Evolutionary conservation across 495 filamentous ascomycete species (phyloP), one percentile per base, ranked within the genome.

Genomic region (Penicillium bialowiezense): DNA sequence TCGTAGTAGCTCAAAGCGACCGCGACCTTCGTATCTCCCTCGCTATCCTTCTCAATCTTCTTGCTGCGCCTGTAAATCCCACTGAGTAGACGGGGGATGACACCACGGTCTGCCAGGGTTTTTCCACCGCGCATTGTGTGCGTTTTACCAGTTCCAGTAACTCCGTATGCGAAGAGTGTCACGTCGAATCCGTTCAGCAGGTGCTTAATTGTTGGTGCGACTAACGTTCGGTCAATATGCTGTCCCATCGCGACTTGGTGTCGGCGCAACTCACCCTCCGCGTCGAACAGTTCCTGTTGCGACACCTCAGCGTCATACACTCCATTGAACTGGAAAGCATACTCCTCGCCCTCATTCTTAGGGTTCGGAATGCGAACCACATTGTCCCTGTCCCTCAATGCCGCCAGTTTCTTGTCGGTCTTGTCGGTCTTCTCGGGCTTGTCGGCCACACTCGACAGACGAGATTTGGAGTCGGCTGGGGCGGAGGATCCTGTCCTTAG

Each of bases 41-140:
- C 76, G 36, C 84, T 83, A 54, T 97, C 91, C 63, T 93, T 96
- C 48, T 85, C 82, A 5, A 96, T 84, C 73, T 96, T 97, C 58
- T 88, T 85, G 33, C 85, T 85, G 29, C 87, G 74, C 47, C 92
- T 79, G 59, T 93, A 97, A 45, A 97, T 88, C 54, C 80, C 83
- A 56, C 90, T 95, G 7, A 98, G 76, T 33, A 98, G 72, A 44
- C 93, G 71, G 4, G 93, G 93, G 49, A 98, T 98, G 5, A 95
- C 84, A 42, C 93, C 93, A 60, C 93, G 79, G 18, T 98, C 93
- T 6, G 88, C 84, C 36, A 96, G 74, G 57, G 85, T 84, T 68
- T 96, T 87, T 43, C 92, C 91, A 46, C 93, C 93, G 49, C 93
- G 84, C 93, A 98, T 98, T 1, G 93, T 98, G 71, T 97, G 89